Base-by-base conservation (phyloP, 352 stramenopile species). In the Peronospora farinosa region DNA sequence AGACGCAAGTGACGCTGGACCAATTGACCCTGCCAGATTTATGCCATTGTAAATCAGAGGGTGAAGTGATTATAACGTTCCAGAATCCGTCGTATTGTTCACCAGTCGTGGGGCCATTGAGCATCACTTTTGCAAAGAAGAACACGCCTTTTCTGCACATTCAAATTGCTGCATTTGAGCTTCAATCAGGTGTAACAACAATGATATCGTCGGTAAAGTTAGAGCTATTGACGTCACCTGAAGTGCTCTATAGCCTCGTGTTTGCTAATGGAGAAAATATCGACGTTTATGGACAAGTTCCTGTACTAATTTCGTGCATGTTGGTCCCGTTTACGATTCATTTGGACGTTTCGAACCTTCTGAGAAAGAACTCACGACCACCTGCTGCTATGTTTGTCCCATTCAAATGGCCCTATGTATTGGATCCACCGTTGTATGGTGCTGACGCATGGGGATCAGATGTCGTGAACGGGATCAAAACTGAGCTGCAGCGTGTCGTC, bases 11-110 rank as follows among this genome's bases (percentile, higher is more conserved):
- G 40, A 54, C 63, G 23, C 46, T 92, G 17, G 56, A 75, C 17
- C 65, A 74, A 37, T 57, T 90, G 16, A 87, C 69, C 21, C 41
- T 92, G 8, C 77, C 81, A 2, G 81, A 92, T 17, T 44, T 92
- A 40, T 92, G 81, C 44, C 78, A 89, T 47, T 37, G 40, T 11
- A 58, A 60, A 11, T 80, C 71, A 15, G 44, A 65, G 5, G 81
- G 78, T 16, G 64, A 78, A 25, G 48, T 80, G 19, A 51, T 86
- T 12, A 17, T 92, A 30, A 54, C 73, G 47, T 75, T 88, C 47
- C 52, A 77, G 21, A 92, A 92, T 44, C 81, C 81, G 47, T 90
- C 78, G 27, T 90, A 87, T 43, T 92, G 81, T 54, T 68, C 71
- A 25, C 81, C 81, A 0, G 56, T 68, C 3, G 51, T 92, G 25